phyloP scores from a whole-genome alignment of 1,284 basidiomycete genomes.

The Ceratobasidium sp. region DNA sequence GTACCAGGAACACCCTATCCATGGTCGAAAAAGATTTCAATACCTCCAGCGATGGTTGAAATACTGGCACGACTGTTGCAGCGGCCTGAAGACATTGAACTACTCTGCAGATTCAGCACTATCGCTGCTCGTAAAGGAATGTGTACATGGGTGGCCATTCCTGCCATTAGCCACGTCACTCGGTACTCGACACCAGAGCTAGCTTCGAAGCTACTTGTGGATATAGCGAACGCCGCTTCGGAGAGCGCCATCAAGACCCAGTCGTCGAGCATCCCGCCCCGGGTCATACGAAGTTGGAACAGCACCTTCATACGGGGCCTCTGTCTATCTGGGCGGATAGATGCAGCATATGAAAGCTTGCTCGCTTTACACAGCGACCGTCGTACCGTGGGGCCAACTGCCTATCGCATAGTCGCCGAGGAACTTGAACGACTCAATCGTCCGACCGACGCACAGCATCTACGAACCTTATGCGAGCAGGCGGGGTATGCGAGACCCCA shows the following conservation, averaged over 20 bases:
- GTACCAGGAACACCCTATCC: slow-evolving; percentile 1
- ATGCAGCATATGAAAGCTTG: slow-evolving; percentile 21
- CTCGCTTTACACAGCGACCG: slow-evolving; percentile 20
- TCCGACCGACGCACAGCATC: background rate
- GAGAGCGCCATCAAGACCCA: background rate
- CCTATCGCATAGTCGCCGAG: slow-evolving; percentile 26
- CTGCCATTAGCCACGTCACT: slow-evolving; percentile 21
- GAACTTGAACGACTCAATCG: slow-evolving; percentile 19
- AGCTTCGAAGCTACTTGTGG: slow-evolving; percentile 31
- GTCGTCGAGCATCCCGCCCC: slow-evolving; percentile 15
- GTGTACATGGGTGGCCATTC: slow-evolving; percentile 11
- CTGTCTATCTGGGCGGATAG: slow-evolving; percentile 27
- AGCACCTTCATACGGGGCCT: slow-evolving; percentile 23
- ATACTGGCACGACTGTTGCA: slow-evolving; percentile 4
- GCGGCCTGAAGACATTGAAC: slow-evolving; percentile 20
- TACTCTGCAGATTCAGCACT: slow-evolving; percentile 1
- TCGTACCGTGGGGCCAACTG: background rate
- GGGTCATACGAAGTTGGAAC: slow-evolving; percentile 28
- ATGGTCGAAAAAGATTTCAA: slow-evolving; percentile 5
- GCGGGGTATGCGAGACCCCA: slow-evolving; percentile 7
- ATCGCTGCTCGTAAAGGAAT: slow-evolving; percentile 28
- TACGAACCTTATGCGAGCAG: background rate
- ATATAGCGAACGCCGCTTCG: slow-evolving; percentile 12
- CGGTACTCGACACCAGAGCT: slow-evolving; percentile 32
- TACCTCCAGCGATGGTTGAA: background rate